Percentiles rank a stretch among this genome's conserved stretches.
Evolutionary conservation across 306 rosid species (phyloP).

Genomic region (Corylus avellana): DNA sequence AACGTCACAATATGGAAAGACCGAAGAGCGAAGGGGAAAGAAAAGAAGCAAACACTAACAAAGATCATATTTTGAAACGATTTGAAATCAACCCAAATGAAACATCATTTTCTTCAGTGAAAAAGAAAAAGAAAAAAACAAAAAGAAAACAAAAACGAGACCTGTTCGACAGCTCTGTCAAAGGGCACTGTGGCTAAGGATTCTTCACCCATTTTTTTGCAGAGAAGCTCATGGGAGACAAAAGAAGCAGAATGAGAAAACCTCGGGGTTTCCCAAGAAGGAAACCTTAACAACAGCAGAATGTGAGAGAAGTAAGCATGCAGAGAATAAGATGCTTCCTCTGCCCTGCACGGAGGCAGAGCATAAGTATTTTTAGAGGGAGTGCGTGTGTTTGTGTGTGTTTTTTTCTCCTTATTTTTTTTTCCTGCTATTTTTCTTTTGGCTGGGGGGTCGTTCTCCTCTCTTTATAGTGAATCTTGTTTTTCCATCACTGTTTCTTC

Average conservation of each 20-base stretch:
- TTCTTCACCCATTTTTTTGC: slow-evolving; percentile 57
- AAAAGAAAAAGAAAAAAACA: background rate
- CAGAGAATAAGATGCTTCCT: slow-evolving; percentile 30
- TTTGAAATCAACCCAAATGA: slow-evolving; percentile 5
- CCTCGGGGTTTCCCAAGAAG: slow-evolving; percentile 33
- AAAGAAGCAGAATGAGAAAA: slow-evolving; percentile 24
- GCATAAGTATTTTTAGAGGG: slow-evolving; percentile 25
- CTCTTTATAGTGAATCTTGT: slow-evolving; percentile 34
- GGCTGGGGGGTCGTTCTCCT: slow-evolving; percentile 10
- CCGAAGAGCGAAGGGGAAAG: background rate
- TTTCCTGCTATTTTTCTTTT: slow-evolving; percentile 6
- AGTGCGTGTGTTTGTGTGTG: background rate
- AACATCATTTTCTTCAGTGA: slow-evolving; percentile 1
- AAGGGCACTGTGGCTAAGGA: slow-evolving; percentile 51
- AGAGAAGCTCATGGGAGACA: slow-evolving; percentile 46
- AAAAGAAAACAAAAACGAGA: slow-evolving; percentile 13
- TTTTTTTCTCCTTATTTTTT: background rate
- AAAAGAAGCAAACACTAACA: background rate
- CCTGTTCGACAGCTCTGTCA: slow-evolving; percentile 89
- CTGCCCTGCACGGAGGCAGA: slow-evolving; percentile 5
- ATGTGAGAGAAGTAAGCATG: slow-evolving; percentile 36
- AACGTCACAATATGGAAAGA: slow-evolving; percentile 12
- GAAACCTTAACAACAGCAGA: slow-evolving; percentile 45
- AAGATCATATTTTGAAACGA: slow-evolving; percentile 2
- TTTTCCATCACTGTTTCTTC: slow-evolving; percentile 41